Evolutionary conservation across 768 basidiomycete genomes (phyloP).

Genomic region (Botryobasidium botryosum): DNA sequence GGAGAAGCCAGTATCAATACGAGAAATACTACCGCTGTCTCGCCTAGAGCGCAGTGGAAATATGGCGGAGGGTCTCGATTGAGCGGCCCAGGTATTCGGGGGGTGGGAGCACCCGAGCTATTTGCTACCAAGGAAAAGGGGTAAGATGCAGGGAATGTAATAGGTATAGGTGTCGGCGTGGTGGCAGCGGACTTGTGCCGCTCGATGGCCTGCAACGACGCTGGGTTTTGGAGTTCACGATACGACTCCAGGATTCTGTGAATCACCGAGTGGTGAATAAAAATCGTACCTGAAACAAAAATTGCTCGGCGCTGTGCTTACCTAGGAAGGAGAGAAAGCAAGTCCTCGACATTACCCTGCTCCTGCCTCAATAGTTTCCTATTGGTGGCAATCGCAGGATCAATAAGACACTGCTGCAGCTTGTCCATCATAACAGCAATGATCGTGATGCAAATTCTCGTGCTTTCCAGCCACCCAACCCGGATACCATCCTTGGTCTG

Average conservation of each 20-base stretch:
- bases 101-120: conserved; percentile 32
- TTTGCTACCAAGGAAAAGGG: conserved; percentile 71
- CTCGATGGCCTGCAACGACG: conserved; percentile 51
- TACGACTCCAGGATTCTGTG: conserved; percentile 73
- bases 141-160: conserved; percentile 86
- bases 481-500: conserved; percentile 51
- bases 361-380: conserved; percentile 52
- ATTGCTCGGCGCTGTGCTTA: conserved; percentile 20
- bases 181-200: conserved; percentile 43
- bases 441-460: conserved; percentile 78
- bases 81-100: conserved; percentile 27
- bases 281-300: background rate
- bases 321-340: conserved; percentile 73
- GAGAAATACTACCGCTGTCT: conserved; percentile 71
- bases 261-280: conserved; percentile 7
- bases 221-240: conserved; percentile 56
- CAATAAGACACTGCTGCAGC: conserved; percentile 62
- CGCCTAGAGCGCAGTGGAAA: conserved; percentile 67
- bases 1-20: conserved; percentile 60
- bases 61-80: conserved; percentile 25
- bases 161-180: conserved; percentile 40
- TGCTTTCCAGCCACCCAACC: conserved; percentile 76
- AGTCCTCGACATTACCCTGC: conserved; percentile 80
- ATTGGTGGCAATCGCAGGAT: conserved; percentile 44
- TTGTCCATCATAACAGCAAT: conserved; percentile 82